Percentiles rank a stretch among this genome's conserved stretches.
These are phyloP conservation scores for Rosa chinensis DNA, from an alignment of 306 rosid genomes.

Conservation along the genomic window DNA sequence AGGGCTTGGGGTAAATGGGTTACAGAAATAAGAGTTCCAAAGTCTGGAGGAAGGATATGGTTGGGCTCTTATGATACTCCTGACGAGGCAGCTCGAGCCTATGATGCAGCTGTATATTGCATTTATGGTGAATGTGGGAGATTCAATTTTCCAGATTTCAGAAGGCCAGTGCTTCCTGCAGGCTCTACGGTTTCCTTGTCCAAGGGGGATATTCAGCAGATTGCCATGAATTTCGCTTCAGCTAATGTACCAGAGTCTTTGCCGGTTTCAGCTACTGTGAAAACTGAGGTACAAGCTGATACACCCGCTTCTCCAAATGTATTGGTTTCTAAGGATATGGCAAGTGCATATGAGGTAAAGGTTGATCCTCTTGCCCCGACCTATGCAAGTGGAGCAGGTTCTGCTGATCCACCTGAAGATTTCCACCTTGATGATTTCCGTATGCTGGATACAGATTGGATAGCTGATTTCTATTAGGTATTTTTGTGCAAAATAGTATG, in stretches of 20 bases:
- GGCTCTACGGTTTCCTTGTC: slow-evolving; percentile 17
- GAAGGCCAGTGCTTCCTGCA: slow-evolving; percentile 20
- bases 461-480: slow-evolving; percentile 23
- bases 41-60: slow-evolving; percentile 25
- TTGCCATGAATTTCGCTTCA: slow-evolving; percentile 19
- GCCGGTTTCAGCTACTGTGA: slow-evolving; percentile 2
- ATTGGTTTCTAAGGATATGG: slow-evolving; percentile 8
- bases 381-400: slow-evolving; percentile 10
- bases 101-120: slow-evolving; percentile 31
- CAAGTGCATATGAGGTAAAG: slow-evolving; percentile 7
- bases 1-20: slow-evolving; percentile 33
- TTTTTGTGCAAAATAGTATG: not conserved
- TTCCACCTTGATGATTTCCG: slow-evolving; percentile 25
- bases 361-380: slow-evolving; percentile 9
- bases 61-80: slow-evolving; percentile 30
- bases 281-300: slow-evolving; percentile 10
- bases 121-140: slow-evolving; percentile 29
- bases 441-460: slow-evolving; percentile 30
- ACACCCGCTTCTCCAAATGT: slow-evolving; percentile 11
- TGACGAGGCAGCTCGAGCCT: slow-evolving; percentile 29
- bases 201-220: slow-evolving; percentile 21
- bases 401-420: slow-evolving; percentile 16
- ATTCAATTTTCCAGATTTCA: slow-evolving; percentile 28
- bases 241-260: slow-evolving; percentile 13
- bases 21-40: slow-evolving; percentile 31